These are phyloP conservation scores for Lactarius deliciosus DNA, from an alignment of 768 basidiomycete species.

Conservation along the genomic window DNA sequence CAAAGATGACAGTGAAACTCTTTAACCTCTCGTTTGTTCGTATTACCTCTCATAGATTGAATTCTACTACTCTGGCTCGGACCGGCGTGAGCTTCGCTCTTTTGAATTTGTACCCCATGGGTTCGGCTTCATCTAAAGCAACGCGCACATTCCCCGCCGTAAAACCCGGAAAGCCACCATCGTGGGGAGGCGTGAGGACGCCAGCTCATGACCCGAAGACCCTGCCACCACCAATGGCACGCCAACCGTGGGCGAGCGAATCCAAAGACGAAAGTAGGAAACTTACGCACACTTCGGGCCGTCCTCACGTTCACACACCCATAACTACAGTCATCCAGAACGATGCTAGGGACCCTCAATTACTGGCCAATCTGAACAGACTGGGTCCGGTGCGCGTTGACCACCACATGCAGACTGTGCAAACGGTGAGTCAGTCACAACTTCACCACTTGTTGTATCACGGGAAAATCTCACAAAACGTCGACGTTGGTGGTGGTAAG, in stretches of 20 bases:
- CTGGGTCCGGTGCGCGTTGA: slow-evolving; percentile 73
- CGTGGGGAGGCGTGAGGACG: slow-evolving; percentile 18
- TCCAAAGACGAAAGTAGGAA: slow-evolving; percentile 22
- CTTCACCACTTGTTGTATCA: not conserved
- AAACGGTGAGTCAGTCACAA: slow-evolving; percentile 47
- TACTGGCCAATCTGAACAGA: slow-evolving; percentile 59
- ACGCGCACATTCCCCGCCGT: slow-evolving; percentile 4
- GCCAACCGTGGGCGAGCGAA: slow-evolving; percentile 20
- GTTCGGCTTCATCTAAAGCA: slow-evolving; percentile 17
- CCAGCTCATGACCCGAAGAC: slow-evolving; percentile 3
- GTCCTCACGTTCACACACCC: too few species aligned
- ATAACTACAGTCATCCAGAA: slow-evolving; percentile 25
- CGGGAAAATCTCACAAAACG: not conserved
- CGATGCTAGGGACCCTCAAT: slow-evolving; percentile 71
- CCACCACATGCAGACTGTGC: slow-evolving; percentile 54
- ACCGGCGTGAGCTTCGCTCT: not conserved
- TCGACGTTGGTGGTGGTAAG: slow-evolving; percentile 3
- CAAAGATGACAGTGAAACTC: slow-evolving; percentile 5
- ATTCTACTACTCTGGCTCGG: slow-evolving; percentile 3
- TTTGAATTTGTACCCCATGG: slow-evolving; percentile 8
- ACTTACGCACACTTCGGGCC: not conserved
- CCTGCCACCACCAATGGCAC: not conserved
- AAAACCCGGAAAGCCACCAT: slow-evolving; percentile 6
- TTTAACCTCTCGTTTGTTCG: not conserved
- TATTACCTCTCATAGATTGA: slow-evolving; percentile 6